Base-by-base conservation (phyloP, 352 stramenopile species). In the Phytophthora rubi region DNA sequence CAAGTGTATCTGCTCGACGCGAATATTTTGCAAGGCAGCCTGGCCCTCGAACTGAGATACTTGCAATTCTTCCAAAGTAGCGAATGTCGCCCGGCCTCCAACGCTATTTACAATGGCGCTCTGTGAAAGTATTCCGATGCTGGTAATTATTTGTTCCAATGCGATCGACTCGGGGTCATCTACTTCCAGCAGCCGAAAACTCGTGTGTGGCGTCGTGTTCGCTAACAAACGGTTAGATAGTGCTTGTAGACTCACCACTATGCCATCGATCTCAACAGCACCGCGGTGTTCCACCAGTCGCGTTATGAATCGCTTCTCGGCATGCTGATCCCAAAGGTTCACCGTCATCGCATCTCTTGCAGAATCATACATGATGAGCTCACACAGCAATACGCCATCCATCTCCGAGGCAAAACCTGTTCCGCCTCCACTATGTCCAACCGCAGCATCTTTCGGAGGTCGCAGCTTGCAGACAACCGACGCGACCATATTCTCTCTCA, bases 241-340 rank as follows among this genome's bases (percentile, higher is more conserved):
- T 1, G 62, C 65, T 49, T 91, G 80, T 2, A 83, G 45, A 61
- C 80, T 81, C 32, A 92, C 55, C 4, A 90, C 75, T 28, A 89
- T 55, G 2, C 79, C 70, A 30, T 55, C 23, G 18, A 89, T 75
- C 48, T 82, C 73, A 26, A 90, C 30, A 21, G 55, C 47, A 18
- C 77, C 76, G 13, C 37, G 54, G n/a, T 90, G 73, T 2, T 73
- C 47, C 42, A 90, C 30, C 60, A 92, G 68, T 7, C 70, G 61
- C 2, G 67, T 37, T 15, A 84, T 65, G 49, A 88, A 83, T 4
- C 68, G 65, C 28, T 77, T 77, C 12, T 92, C 81, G 1, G 85
- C 77, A 56, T 87, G 80, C 44, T 91, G 85, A 37, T 92, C 81
- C 81, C 82, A 91, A 39, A 92, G 65, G 32, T 90, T 89, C 28